Evolutionary conservation across 139 green algal species (phyloP).

Genomic region (Chlamydomonas schloesseri): DNA sequence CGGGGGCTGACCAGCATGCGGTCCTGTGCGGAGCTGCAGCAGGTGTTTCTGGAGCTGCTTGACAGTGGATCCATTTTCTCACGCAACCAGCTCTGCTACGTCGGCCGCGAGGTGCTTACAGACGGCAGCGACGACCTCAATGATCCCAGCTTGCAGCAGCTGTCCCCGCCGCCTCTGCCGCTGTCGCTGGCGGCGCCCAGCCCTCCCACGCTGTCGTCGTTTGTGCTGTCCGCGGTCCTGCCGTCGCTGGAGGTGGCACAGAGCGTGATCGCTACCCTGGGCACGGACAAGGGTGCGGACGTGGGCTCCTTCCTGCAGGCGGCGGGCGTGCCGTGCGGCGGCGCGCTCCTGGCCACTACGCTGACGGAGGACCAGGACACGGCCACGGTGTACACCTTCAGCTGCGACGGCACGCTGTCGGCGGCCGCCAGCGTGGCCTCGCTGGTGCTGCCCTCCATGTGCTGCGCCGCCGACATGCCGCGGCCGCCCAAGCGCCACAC

Average conservation of each 20-base stretch:
- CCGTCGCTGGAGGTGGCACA: background rate
- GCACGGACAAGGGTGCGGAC: background rate
- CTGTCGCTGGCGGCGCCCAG: too few relatives aligned
- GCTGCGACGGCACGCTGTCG: background rate
- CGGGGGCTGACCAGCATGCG: background rate
- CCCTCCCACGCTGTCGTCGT: background rate
- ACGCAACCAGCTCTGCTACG: conserved; percentile 31
- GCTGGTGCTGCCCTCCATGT: background rate
- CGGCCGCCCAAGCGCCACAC: background rate
- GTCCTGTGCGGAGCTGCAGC: background rate
- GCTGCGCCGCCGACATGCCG: background rate
- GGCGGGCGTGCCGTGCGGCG: conserved; percentile 20
- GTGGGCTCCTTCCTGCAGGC: background rate
- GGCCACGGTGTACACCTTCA: background rate
- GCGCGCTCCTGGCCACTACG: background rate
- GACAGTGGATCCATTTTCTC: conserved; percentile 8
- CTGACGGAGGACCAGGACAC: background rate
- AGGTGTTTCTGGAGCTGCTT: background rate
- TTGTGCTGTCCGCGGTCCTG: background rate
- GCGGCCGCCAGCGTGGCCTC: background rate
- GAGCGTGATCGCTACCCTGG: background rate
- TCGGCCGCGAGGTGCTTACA: background rate
- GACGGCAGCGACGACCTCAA: too few relatives aligned
- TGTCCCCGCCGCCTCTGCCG: too few relatives aligned
- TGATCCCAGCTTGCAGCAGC: too few relatives aligned